Base-by-base conservation (phyloP, 805 yeast species). In the Candida vartiovaarae region DNA sequence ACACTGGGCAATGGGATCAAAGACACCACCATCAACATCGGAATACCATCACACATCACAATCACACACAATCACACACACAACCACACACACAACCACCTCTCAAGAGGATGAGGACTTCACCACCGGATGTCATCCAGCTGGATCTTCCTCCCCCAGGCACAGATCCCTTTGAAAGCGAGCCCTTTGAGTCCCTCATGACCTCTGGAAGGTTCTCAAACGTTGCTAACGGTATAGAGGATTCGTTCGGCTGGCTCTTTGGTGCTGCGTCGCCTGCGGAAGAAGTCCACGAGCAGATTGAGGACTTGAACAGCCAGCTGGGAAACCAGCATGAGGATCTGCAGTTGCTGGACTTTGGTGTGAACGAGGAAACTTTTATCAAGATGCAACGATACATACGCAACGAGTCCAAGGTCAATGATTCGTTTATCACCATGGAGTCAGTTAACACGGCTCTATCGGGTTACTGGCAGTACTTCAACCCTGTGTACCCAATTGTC, bases 401-500 rank as follows among this genome's bases (percentile, higher is more conserved):
- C n/a, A 27, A 26, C 20, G 40, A 43, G 6, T 28, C 32, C 9
- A 31, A 35, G 15, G 8, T 42, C 6, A n/a, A 6, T 6, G 42
- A 43, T 11, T 4, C 23, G 2, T 23, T 26, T 7, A 20, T 35
- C 8, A 20, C 46, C 6, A 29, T 20, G 2, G 32, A 35, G 6
- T 38, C 45, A 9, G 34, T 56, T 3, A 41, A 51, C 25, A 27
- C 24, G 8, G 66, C 58, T 44, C 40, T 65, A 8, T 48, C 51
- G 8, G 52, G 53, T 8, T 67, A 57, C 47, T 71, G 74, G 73
- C 47, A 48, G 5, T 52, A 59, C 36, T 68, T 68, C 44, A 64
- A 61, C 47, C 49, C 62, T 8, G 54, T 60, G 26, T 70, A 60
- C 47, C 75, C 75, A 1, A 58, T 70, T 8, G 55, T 70, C 9